Base-by-base conservation (phyloP, 306 rosid species). In the Quercus bicolor region DNA sequence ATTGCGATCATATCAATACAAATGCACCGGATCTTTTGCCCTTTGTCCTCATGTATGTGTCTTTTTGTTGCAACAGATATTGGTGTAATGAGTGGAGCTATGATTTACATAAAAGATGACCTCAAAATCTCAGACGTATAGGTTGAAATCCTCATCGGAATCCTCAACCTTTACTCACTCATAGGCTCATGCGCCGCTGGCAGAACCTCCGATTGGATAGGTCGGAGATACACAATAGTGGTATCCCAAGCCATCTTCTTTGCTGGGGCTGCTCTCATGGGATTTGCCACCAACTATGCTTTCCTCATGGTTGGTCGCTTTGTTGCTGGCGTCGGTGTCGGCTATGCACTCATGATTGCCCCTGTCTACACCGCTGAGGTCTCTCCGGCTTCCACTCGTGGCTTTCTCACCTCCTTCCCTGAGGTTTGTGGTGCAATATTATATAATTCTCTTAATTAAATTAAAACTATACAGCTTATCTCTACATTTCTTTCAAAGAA, bases 51-150 rank as follows among this genome's bases (percentile, higher is more conserved):
- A 48, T 12, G 53, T 12, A 13, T 48, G 14, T 48, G 4, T 48
- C 4, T 14, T 5, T 8, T 37, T 8, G 11, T 70, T 77, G 74
- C 68, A 40, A 5, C 88, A 92, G 98, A 95, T 83, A 75, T 91
- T n/a, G 98, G 98, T 14, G 98, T 95, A 51, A 95, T 95, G 98
- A 95, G 98, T 76, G 98, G 98, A 78, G 98, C 97, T 0, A 79
- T 21, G 1, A 75, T 90, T 9, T 90, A 60, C 77, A 95, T 95
- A 56, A 4, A 91, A 76, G 11, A 84, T 0, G 98, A 92, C 78
- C 78, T 95, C 13, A 76, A 78, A 45, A 29, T 91, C 19, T 40
- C 86, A 0, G 94, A 95, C 83, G 73, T 24, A 0, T 43, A 92
- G 62, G 72, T 91, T 1, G 97, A 92, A 72, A 55, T 95, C 16